Conservation (phyloP, 805 yeast genomes). For the Spathaspora hagerdaliae region DNA sequence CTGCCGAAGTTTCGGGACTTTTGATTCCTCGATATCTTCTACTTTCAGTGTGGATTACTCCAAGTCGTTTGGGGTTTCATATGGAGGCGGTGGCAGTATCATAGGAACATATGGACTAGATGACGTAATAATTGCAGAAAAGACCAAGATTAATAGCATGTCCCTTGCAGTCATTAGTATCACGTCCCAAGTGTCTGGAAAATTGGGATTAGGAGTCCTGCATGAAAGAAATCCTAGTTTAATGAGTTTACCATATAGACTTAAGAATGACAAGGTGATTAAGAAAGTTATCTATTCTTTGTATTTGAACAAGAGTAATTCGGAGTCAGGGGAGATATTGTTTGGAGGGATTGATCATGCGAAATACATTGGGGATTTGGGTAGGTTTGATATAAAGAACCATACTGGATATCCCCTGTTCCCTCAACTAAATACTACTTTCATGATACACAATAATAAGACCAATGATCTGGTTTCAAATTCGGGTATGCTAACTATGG, state of each 20-base stretch:
- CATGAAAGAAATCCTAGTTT: constrained; percentile 3
- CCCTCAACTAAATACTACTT: background rate
- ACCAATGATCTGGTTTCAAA: background rate
- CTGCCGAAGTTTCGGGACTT: constrained; percentile 39
- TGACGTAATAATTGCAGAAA: constrained; percentile 30
- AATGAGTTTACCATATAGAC: constrained; percentile 33
- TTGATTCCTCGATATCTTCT: constrained; percentile 25
- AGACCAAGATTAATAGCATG: constrained; percentile 34
- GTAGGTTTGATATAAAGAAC: constrained; percentile 27
- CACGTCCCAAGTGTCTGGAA: constrained; percentile 17
- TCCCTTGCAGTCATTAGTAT: constrained; percentile 10
- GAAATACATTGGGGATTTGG: constrained; percentile 31
- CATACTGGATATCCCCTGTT: constrained; percentile 20
- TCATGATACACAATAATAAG: background rate
- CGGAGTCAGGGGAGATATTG: constrained; percentile 31
- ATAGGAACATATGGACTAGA: constrained; percentile 44
- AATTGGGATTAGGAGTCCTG: constrained; percentile 19
- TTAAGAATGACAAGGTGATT: constrained; percentile 29
- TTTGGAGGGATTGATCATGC: constrained; percentile 44
- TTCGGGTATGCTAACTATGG: background rate
- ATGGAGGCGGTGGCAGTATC: constrained; percentile 47
- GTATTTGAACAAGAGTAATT: constrained; percentile 24
- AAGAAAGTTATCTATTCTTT: constrained; percentile 31
- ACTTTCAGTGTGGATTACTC: constrained; percentile 35
- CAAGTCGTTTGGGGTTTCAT: constrained; percentile 36